Conservation (phyloP, 768 basidiomycete genomes). For the Tylopilus felleus region DNA sequence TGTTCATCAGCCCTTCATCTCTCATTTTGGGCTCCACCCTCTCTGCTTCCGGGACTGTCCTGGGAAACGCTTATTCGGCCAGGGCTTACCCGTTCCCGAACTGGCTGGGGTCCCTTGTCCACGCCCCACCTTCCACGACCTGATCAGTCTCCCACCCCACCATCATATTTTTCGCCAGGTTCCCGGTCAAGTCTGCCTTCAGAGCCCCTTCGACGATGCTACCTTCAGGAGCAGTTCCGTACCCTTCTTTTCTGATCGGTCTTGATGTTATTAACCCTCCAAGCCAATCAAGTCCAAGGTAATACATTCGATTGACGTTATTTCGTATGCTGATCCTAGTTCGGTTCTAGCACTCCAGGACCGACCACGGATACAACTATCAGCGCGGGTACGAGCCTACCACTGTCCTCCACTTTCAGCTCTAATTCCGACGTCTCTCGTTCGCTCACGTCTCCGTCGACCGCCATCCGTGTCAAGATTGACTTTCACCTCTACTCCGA, state of each 20-base stretch:
- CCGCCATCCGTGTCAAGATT: constrained; percentile 1
- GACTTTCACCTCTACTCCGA: background rate
- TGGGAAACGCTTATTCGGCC: constrained; percentile 5
- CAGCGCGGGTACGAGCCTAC: constrained; percentile 21
- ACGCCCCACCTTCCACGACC: constrained; percentile 6
- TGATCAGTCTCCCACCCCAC: constrained; percentile 4
- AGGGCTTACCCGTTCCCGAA: constrained; percentile 12
- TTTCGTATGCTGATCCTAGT: constrained; percentile 2
- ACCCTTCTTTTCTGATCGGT: background rate
- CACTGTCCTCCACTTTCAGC: constrained; percentile 4
- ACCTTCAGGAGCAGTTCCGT: background rate
- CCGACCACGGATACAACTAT: constrained; percentile 3
- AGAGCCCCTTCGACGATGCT: constrained; percentile 1
- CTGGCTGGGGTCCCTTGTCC: constrained; percentile 20
- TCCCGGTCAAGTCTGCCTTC: constrained; percentile 1
- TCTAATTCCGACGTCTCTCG: constrained; percentile 19
- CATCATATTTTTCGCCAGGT: background rate
- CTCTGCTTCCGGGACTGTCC: constrained; percentile 7
- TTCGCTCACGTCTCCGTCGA: background rate
- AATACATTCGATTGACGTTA: background rate
- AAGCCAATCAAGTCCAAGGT: constrained; percentile 13
- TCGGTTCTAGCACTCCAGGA: background rate
- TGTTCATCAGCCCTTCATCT: constrained; percentile 25
- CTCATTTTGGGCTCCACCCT: constrained; percentile 13
- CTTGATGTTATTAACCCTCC: background rate